These are phyloP conservation scores for Colletotrichum orchidophilum DNA, from an alignment of 2,329 filamentous ascomycete species.

Conservation along the genomic window DNA sequence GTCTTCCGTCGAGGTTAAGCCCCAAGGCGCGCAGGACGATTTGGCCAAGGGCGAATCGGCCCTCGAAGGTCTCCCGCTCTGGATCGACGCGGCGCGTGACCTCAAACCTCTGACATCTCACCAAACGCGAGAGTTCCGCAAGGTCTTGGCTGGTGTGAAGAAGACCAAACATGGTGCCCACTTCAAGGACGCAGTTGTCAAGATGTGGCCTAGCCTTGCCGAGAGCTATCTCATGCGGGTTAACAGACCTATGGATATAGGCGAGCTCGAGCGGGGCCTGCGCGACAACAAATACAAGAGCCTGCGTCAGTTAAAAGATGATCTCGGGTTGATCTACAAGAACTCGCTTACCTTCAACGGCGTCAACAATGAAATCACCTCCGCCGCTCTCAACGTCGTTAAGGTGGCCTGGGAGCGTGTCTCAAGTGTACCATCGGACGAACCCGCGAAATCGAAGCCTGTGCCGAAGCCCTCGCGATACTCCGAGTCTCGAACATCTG, in stretches of 20 bases:
- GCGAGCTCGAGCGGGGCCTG: constrained; percentile 82
- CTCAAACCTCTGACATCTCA: constrained; percentile 63
- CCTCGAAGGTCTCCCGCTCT: constrained; percentile 46
- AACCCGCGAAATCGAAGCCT: constrained; percentile 68
- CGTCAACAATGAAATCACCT: constrained; percentile 75
- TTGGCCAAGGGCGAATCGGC: constrained; percentile 26
- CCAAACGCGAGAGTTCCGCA: constrained; percentile 70
- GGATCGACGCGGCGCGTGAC: constrained; percentile 55
- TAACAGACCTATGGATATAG: constrained; percentile 84
- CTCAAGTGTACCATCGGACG: constrained; percentile 55
- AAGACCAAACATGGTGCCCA: constrained; percentile 83
- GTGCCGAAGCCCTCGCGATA: constrained; percentile 57
- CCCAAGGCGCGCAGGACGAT: constrained; percentile 43
- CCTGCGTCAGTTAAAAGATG: constrained; percentile 77
- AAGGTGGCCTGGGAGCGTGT: constrained; percentile 61
- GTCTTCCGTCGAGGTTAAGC: constrained; percentile 40
- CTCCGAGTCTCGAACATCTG: constrained; percentile 52
- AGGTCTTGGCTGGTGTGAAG: constrained; percentile 78
- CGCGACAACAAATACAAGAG: constrained; percentile 73
- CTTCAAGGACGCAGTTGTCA: constrained; percentile 82
- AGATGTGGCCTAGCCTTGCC: constrained; percentile 78
- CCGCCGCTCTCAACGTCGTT: constrained; percentile 63
- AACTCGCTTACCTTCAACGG: constrained; percentile 90
- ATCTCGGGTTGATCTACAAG: constrained; percentile 79
- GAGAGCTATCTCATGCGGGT: constrained; percentile 76